Evolutionary conservation across 805 yeast genomes (phyloP).

Genomic region (Candida vaughaniae): DNA sequence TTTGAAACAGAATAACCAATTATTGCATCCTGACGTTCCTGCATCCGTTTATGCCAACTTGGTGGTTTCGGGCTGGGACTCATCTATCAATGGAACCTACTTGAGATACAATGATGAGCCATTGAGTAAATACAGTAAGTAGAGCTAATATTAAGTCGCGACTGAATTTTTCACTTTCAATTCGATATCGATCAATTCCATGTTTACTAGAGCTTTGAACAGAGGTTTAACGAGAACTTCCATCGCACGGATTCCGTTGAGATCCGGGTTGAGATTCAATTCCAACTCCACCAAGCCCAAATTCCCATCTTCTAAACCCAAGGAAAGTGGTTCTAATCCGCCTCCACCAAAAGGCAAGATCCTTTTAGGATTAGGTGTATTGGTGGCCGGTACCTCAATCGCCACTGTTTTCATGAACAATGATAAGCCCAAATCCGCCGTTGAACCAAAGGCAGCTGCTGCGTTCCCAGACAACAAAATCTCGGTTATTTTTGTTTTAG

Average conservation of each 20-base stretch:
- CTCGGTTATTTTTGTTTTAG: conserved; percentile 84
- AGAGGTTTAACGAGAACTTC: neutral
- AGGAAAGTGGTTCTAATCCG: conserved; percentile 4
- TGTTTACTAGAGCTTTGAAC: neutral
- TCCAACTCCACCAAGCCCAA: conserved; percentile 2
- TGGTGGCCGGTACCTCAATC: conserved; percentile 52
- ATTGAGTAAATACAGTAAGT: conserved; percentile 4
- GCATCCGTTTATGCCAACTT: conserved; percentile 68
- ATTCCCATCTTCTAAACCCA: conserved; percentile 3
- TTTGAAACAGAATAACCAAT: conserved; percentile 53
- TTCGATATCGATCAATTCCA: conserved; percentile 1
- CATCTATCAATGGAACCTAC: conserved; percentile 63
- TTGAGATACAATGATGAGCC: conserved; percentile 56
- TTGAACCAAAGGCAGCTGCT: conserved; percentile 35
- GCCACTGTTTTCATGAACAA: conserved; percentile 43
- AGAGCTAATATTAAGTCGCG: neutral
- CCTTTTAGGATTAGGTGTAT: conserved; percentile 36
- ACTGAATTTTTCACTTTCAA: conserved; percentile 1
- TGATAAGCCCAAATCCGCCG: conserved; percentile 41
- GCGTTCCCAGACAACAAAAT: conserved; percentile 66
- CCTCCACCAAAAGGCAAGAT: conserved; percentile 22
- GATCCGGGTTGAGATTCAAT: conserved; percentile 1
- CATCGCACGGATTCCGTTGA: neutral
- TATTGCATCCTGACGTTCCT: conserved; percentile 70
- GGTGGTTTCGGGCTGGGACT: conserved; percentile 58